Evolutionary conservation across 495 filamentous ascomycete species (phyloP).

Genomic region (Xylona heveae): DNA sequence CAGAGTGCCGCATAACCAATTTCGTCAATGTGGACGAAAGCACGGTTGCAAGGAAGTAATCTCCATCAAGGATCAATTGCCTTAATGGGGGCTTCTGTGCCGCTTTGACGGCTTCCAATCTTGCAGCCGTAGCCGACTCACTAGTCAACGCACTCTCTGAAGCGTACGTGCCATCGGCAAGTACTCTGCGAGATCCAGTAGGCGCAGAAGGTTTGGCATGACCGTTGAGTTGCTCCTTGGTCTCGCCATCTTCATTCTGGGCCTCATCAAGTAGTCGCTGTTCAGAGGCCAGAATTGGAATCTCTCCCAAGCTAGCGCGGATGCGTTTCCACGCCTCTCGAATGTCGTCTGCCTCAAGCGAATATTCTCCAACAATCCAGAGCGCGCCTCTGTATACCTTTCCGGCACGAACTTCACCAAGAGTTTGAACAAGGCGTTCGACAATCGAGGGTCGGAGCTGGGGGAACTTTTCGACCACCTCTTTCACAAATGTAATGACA

Average conservation of each 20-base stretch:
- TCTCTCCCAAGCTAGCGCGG: conserved; percentile 82
- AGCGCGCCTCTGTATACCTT: conserved; percentile 94
- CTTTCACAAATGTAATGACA: conserved; percentile 96
- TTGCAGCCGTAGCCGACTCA: conserved; percentile 71
- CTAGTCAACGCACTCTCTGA: conserved; percentile 93
- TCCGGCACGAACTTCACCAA: conserved; percentile 85
- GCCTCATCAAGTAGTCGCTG: conserved; percentile 72
- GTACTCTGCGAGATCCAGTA: conserved; percentile 70
- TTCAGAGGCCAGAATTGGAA: conserved; percentile 90
- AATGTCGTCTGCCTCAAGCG: conserved; percentile 80
- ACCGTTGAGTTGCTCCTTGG: conserved; percentile 61
- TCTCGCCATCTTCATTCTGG: conserved; percentile 31
- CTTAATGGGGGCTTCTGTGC: conserved; percentile 91
- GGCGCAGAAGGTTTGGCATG: conserved; percentile 54
- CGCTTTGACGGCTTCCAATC: conserved; percentile 88
- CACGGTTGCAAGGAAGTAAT: conserved; percentile 91
- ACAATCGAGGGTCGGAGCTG: conserved; percentile 72
- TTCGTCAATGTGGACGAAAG: conserved; percentile 91
- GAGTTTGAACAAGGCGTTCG: conserved; percentile 67
- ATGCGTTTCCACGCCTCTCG: conserved; percentile 95
- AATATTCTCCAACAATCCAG: conserved; percentile 98
- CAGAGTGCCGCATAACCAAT: conserved; percentile 92
- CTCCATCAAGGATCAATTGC: conserved; percentile 88
- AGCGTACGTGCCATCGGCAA: conserved; percentile 93
- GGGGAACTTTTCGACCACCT: conserved; percentile 97